Evolutionary conservation across 495 filamentous ascomycete species (phyloP), one percentile per base, ranked within the genome.

Genomic region (Xylona heveae): DNA sequence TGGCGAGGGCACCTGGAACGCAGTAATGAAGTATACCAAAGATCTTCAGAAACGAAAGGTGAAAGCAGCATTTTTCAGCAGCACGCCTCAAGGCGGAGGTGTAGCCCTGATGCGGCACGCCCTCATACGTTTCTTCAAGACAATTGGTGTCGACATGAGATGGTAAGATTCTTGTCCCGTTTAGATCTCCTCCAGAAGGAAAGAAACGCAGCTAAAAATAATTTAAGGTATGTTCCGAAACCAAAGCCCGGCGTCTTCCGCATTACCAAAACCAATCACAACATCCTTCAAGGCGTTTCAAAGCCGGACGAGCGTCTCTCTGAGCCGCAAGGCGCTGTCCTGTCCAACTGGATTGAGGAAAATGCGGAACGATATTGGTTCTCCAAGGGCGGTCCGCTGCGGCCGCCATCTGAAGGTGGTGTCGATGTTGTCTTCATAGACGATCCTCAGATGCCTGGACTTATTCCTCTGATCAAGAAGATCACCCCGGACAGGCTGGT

Each of bases 41-140:
- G 61, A 72, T 27, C 53, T 90, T n/a, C 78, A 71, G 43, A 43
- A 61, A 31, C 55, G 65, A 24, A 70, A 74, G 21, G 58, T 69
- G 30, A 77, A 71, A 42, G 63, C 88, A 42, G 81, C 80, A 0
- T 88, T 83, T 55, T 90, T 90, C 59, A 81, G 72, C 41, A 67
- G 70, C 24, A 88, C 82, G 1, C 80, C 82, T 1, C 78, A 90
- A 45, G 81, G 82, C 15, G 82, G 82, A 34, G 82, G 81, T 16
- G 81, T 92, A 14, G 78, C 79, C 5, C 57, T 90, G 22, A 92
- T 92, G 82, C 62, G 81, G 27, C 82, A 90, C 53, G 77, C 82
- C 10, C 58, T 88, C 15, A 61, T 83, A 19, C 61, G 82, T 27
- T 78, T 84, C 36, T 63, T 71, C n/a, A 57, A 66, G 40, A 48